Evolutionary conservation across 768 basidiomycete genomes (phyloP).

Genomic region (Podaxis pistillaris): DNA sequence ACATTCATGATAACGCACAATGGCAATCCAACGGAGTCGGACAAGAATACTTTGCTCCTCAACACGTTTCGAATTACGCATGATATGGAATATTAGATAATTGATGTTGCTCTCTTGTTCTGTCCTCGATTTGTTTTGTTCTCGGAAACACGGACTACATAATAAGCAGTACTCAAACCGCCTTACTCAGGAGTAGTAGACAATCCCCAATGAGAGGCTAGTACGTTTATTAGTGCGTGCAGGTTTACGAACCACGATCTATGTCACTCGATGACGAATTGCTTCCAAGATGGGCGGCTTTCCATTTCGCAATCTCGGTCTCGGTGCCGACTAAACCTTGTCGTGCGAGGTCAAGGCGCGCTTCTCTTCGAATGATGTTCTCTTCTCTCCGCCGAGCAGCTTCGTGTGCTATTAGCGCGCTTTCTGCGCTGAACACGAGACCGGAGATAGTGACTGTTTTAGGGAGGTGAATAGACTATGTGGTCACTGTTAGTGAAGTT

Average conservation of each 20-base stretch:
- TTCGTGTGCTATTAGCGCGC: slow-evolving; percentile 72
- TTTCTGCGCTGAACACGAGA: slow-evolving; percentile 73
- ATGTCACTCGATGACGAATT: slow-evolving; percentile 26
- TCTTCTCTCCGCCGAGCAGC: slow-evolving; percentile 63
- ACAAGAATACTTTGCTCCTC: background rate
- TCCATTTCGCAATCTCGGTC: slow-evolving; percentile 82
- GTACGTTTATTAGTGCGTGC: background rate
- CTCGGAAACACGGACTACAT: slow-evolving; percentile 9
- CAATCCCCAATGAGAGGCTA: background rate
- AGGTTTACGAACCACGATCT: background rate
- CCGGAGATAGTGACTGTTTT: slow-evolving; percentile 58
- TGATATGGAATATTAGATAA: slow-evolving; percentile 4
- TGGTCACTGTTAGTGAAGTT: slow-evolving; percentile 15
- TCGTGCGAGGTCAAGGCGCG: slow-evolving; percentile 70
- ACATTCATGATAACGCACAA: slow-evolving; percentile 32
- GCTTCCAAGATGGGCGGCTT: slow-evolving; percentile 28
- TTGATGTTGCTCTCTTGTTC: background rate
- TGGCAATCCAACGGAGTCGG: slow-evolving; percentile 23
- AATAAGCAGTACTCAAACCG: background rate
- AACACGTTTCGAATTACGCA: slow-evolving; percentile 5
- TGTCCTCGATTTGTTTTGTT: background rate
- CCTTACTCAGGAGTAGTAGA: background rate
- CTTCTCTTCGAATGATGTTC: slow-evolving; percentile 67
- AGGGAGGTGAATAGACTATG: background rate
- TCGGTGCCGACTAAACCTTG: slow-evolving; percentile 80